A percentile compares a stretch with the other conserved stretches of the same genome.
phyloP scores from a whole-genome alignment of 352 stramenopile species.

The Phytophthora colocasiae region DNA sequence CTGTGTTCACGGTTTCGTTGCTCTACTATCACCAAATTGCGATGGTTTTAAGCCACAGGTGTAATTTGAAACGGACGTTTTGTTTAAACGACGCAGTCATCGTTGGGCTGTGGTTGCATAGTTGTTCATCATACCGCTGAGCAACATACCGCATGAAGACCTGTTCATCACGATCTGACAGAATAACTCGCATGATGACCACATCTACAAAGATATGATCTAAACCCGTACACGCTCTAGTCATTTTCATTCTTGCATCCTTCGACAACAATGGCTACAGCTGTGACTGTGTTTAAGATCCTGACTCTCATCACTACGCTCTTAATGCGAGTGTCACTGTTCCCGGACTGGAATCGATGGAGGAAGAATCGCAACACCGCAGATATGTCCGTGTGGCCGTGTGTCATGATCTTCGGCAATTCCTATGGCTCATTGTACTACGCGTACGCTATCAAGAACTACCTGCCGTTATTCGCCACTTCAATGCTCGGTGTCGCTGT shows the following conservation, averaged over 20 bases:
- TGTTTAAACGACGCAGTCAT: conserved; percentile 6
- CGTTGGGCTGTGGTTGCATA: conserved; percentile 11
- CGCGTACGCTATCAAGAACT: conserved; percentile 25
- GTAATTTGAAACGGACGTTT: no score
- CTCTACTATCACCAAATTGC: conserved; percentile 1
- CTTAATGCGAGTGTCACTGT: conserved; percentile 40
- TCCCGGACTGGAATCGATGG: conserved; percentile 42
- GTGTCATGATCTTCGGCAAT: conserved; percentile 37
- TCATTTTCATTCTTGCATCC: conserved; percentile 18
- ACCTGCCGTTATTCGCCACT: conserved; percentile 33
- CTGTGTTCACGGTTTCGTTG: not conserved
- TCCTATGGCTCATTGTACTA: conserved; percentile 39
- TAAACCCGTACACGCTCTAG: no score
- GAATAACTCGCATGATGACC: conserved; percentile 13
- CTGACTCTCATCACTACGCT: conserved; percentile 42
- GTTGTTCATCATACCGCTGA: conserved; percentile 9
- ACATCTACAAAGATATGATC: not conserved
- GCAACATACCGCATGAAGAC: conserved; percentile 13
- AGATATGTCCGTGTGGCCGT: conserved; percentile 34
- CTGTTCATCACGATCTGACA: conserved; percentile 5
- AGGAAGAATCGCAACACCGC: conserved; percentile 29
- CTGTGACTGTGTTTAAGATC: conserved; percentile 24
- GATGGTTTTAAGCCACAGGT: no score
- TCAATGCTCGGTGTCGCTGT: conserved; percentile 31
- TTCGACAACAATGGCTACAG: not conserved